Evolutionary conservation across 305 asterid genomes (phyloP).

Genomic region (Petunia hybrid): DNA sequence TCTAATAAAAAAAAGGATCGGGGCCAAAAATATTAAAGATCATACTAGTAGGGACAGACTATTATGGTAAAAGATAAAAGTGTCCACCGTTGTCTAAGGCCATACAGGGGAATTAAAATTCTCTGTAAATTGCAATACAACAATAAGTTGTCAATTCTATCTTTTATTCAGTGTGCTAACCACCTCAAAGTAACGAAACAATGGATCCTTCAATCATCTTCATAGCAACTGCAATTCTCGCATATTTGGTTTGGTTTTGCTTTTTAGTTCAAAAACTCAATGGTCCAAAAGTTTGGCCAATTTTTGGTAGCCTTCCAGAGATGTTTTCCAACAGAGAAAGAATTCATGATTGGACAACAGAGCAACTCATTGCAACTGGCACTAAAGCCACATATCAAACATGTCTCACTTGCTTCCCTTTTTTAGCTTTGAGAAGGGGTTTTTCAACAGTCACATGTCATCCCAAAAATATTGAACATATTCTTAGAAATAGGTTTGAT

Average conservation of each 20-base stretch:
- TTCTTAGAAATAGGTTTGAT: neutral
- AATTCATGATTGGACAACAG: neutral
- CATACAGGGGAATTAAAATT: too few relatives aligned
- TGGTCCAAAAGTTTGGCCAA: neutral
- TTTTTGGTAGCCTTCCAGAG: neutral
- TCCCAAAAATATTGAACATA: neutral
- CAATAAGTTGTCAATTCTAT: too few relatives aligned
- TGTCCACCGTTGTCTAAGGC: too few relatives aligned
- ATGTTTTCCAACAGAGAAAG: neutral
- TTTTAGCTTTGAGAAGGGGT: neutral
- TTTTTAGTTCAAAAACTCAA: neutral
- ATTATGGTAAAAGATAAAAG: too few relatives aligned
- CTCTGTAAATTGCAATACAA: too few relatives aligned
- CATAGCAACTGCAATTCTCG: neutral
- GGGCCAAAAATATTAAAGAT: too few relatives aligned
- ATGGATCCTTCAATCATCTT: neutral
- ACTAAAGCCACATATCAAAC: slow-evolving; percentile 5
- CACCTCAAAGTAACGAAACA: neutral
- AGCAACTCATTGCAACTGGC: neutral
- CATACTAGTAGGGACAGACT: too few relatives aligned
- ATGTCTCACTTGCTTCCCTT: neutral
- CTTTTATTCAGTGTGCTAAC: too few relatives aligned
- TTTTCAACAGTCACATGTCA: neutral
- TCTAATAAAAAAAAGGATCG: too few relatives aligned
- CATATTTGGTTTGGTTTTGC: neutral